Evolutionary conservation across 441 rosid genomes (phyloP), one percentile per base, ranked within the genome.

Genomic region (Oxalis stricta): DNA sequence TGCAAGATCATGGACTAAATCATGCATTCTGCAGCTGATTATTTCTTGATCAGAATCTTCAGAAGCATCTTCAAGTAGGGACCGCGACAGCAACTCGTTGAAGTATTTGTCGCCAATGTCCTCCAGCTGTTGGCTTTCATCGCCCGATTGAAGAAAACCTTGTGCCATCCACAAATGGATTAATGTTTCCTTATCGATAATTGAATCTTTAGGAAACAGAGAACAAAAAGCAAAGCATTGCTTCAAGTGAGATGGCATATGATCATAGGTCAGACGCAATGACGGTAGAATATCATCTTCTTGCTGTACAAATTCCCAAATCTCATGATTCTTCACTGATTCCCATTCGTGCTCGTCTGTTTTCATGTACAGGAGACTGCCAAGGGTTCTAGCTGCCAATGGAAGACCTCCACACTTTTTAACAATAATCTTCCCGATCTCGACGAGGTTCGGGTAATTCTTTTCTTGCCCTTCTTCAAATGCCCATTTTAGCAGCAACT

Each of bases 1-100:
- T 21, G 66, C 60, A 18, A 68, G 62, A 37, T 63, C 73, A 56
- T 52, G 53, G 41, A 68, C 52, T 6, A 59, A 30, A 32, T 59
- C 63, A 24, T 63, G 73, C 63, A 63, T 52, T 49, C 44, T 56
- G 30, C 48, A 52, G 14, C 7, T 22, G 40, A 3, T 2, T 2
- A 52, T 17, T 9, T 55, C 34, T 4, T 49, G 55, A 4, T 21
- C 48, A 1, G 9, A 4, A 52, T 55, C 63, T 10, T 39, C 17
- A 15, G 44, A 20, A 2, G 48, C 56, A 10, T 47, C 62, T 15
- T 62, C 56, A 29, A 58, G 62, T 30, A 67, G 62, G 0, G 59
- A 62, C 35, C 49, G 41, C 33, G 33, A 51, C 7, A 41, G 0
- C 6, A 56, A 19, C 15, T 43, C 22, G 10, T 7, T 33, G 12